Evolutionary conservation across 345 rosid genomes (phyloP).

Genomic region (Melastoma malabathricum): DNA sequence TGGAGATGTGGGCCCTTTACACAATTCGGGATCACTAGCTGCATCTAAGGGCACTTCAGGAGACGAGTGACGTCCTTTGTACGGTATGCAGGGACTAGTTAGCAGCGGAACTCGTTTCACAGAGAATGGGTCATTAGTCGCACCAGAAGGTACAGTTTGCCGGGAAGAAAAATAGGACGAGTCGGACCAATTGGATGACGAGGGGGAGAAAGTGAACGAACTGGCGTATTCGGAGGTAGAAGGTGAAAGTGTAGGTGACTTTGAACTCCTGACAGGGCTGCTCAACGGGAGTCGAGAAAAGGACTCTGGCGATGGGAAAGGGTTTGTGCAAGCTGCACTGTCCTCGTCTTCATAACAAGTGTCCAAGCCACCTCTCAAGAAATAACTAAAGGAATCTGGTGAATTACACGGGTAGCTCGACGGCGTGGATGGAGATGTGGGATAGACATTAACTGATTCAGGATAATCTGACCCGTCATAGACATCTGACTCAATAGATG

Average conservation of each 20-base stretch:
- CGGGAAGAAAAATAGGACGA: conserved; percentile 37
- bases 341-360: conserved; percentile 14
- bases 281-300: conserved; percentile 23
- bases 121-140: conserved; percentile 21
- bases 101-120: conserved; percentile 12
- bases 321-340: conserved; percentile 9
- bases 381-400: conserved; percentile 32
- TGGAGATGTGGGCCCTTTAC: conserved; percentile 15
- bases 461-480: conserved; percentile 9
- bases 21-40: conserved; percentile 15
- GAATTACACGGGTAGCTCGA: conserved; percentile 24
- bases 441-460: conserved; percentile 6
- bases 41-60: conserved; percentile 12
- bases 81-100: conserved; percentile 14
- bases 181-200: conserved; percentile 66
- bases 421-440: conserved; percentile 21
- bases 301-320: conserved; percentile 22
- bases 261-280: conserved; percentile 32
- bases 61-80: conserved; percentile 15
- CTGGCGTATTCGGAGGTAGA: conserved; percentile 58
- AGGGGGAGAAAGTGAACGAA: conserved; percentile 54
- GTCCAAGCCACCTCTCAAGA: conserved; percentile 14
- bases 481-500: neutral
- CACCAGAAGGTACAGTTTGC: conserved; percentile 56
- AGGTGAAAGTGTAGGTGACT: conserved; percentile 57